Base-by-base conservation (phyloP, 331 rosid genomes). In the Malus hybrid region DNA sequence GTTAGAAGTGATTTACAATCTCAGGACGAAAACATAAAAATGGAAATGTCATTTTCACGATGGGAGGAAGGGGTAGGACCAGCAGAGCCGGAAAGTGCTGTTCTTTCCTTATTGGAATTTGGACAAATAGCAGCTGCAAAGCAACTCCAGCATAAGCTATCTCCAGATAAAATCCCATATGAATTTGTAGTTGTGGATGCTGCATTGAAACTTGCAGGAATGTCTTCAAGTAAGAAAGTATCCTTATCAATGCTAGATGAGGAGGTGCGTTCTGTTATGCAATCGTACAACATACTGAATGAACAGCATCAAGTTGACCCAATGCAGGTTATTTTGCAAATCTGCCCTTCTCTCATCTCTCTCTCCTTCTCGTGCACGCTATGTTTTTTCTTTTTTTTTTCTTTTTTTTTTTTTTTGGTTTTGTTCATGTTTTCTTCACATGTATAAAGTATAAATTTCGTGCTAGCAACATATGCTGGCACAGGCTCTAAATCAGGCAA, bases 1-100 rank as follows among this genome's bases (percentile, higher is more conserved):
- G 75, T 80, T 50, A 87, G 84, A 80, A 84, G 78, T 87, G 96
- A 90, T 64, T 69, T 85, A 78, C 91, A 85, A 66, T 52, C 71
- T 79, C 95, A 72, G 77, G 99, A 92, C 73, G 99, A 89, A 61
- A 87, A 86, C 76, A 13, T 85, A 20, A 91, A 83, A 80, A 82
- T 88, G 66, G 99, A 93, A 64, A 84, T 88, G 87, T 81, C 97
- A 28, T 90, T 94, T 69, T 86, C 99, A 39, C 87, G 89, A 82
- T 94, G 99, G 99, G 97, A 94, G 71, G 97, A 94, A 75, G 87
- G 93, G 89, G 91, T 89, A 81, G 96, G 97, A 83, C 88, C 91
- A 53, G 97, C 88, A 56, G 97, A 94, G 75, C 84, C 90, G 81
- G 92, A 94, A 79, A 92, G 89, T 76, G 97, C 99, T 64, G 93